phyloP scores from a whole-genome alignment of 176 grass and related monocot genomes.

The Ensete ventricosum region DNA sequence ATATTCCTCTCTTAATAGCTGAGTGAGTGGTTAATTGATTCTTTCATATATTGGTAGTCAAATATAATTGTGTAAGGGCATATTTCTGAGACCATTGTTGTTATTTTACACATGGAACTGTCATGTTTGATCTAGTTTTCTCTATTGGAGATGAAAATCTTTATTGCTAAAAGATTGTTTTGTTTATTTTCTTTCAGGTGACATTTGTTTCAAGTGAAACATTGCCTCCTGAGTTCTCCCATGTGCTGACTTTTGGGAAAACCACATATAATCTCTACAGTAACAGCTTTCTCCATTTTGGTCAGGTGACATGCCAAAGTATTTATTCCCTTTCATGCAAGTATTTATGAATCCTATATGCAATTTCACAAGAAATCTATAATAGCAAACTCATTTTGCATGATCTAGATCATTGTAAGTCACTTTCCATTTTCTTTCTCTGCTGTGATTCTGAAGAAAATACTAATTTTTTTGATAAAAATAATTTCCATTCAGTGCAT shows the following conservation, averaged over 20 bases:
- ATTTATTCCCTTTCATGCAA: conserved; percentile 1
- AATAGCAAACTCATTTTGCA: background rate
- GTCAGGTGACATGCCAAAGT: conserved; percentile 55
- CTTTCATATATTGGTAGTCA: no score
- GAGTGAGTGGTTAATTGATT: no score
- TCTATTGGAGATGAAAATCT: background rate
- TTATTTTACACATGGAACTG: no score
- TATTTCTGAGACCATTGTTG: no score
- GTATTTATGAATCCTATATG: background rate
- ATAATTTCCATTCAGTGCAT: no score
- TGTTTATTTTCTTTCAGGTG: conserved; percentile 56
- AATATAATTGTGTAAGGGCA: no score
- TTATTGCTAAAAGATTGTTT: conserved; percentile 2
- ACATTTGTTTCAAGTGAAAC: conserved; percentile 89
- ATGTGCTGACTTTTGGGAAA: conserved; percentile 59
- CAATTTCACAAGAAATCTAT: no score
- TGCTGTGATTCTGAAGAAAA: no score
- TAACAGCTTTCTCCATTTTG: conserved; percentile 93
- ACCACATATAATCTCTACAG: conserved; percentile 73
- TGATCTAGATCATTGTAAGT: background rate
- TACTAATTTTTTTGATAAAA: no score
- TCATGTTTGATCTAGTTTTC: background rate
- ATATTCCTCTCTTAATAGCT: no score
- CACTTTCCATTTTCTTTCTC: no score
- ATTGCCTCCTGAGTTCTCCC: conserved; percentile 48